Evolutionary conservation across 2,329 filamentous ascomycete species (phyloP).

Genomic region (Fusarium sp.): DNA sequence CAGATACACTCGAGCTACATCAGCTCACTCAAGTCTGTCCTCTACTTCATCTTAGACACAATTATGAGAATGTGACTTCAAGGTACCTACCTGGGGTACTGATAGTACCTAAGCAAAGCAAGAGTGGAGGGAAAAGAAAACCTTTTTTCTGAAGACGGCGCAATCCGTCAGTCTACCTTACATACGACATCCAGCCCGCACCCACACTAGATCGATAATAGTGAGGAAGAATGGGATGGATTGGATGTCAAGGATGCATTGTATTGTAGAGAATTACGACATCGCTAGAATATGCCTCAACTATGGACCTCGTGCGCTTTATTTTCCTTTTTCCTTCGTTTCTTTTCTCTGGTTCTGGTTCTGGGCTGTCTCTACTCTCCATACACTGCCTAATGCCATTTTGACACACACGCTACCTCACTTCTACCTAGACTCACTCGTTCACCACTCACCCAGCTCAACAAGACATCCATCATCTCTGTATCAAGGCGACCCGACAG

Average conservation of each 20-base stretch:
- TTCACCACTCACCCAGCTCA: constrained; percentile 9
- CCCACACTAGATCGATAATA: constrained; percentile 21
- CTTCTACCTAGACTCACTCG: constrained; percentile 6
- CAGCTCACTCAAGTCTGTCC: not conserved
- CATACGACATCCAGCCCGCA: constrained; percentile 20
- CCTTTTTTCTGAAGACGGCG: constrained; percentile 18
- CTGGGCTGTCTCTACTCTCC: not conserved
- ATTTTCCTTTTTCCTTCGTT: constrained; percentile 14
- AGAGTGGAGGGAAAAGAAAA: constrained; percentile 1
- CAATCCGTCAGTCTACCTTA: constrained; percentile 28
- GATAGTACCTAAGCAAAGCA: not conserved
- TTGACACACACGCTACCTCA: constrained; percentile 30
- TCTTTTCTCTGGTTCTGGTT: not conserved
- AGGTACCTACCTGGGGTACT: not conserved
- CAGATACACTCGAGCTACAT: not conserved
- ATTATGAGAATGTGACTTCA: not conserved
- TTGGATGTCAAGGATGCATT: constrained; percentile 17
- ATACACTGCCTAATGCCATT: not conserved
- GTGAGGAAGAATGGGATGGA: constrained; percentile 23
- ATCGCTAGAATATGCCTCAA: constrained; percentile 8
- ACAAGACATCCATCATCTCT: constrained; percentile 27
- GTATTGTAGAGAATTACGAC: constrained; percentile 16
- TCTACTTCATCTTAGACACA: not conserved
- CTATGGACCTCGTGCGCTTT: not conserved
- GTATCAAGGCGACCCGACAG: constrained; percentile 52